Evolutionary conservation across 192 early-diverging fungal species (phyloP), one percentile per base, ranked within the genome.

Genomic region (Backusella tuberculispora): DNA sequence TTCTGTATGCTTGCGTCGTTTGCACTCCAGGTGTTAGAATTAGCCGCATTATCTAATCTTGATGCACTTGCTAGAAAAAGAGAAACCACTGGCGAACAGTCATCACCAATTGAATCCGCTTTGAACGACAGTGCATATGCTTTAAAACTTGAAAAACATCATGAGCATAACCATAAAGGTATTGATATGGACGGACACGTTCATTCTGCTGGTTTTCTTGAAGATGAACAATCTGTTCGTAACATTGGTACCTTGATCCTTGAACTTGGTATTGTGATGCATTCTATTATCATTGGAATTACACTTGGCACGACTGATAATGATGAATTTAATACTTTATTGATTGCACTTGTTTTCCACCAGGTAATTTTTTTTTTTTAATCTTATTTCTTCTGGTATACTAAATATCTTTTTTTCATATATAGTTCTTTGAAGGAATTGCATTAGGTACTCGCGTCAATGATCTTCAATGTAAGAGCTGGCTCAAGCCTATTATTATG

Each of bases 241-340:
- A 68, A 77, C n/a, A 85, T 91, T 53, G 85, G 86, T 4, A 92
- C 92, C 7, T 89, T 90, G 53, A 83, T 93, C 24, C 80, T 95
- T 42, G 93, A 95, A 75, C 80, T 95, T 29, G 92, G 93, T 26
- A 93, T 95, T 56, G 88, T 90, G 1, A 63, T 91, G 76, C 93
- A 95, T 77, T 93, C 92, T 65, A 81, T 95, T n/a, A 90, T 95
- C 29, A 88, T 95, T 26, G 93, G 93, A 19, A 84, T 95, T 76
- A 85, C 93, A 17, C 81, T 93, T 14, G 90, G 84, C 1, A 87
- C 87, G 2, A 89, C 90, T 10, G 83, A 82, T 38, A 83, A 80
- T 21, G 63, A 73, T 8, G 91, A 86, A 37, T 92, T 91, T 74
- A 79, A 81, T 13, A 85, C 87, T 4, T 82, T 95, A 3, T 73